These are phyloP conservation scores for Stephanodiscus minutulus DNA, from an alignment of 108 stramenopile genomes.

Conservation along the genomic window DNA sequence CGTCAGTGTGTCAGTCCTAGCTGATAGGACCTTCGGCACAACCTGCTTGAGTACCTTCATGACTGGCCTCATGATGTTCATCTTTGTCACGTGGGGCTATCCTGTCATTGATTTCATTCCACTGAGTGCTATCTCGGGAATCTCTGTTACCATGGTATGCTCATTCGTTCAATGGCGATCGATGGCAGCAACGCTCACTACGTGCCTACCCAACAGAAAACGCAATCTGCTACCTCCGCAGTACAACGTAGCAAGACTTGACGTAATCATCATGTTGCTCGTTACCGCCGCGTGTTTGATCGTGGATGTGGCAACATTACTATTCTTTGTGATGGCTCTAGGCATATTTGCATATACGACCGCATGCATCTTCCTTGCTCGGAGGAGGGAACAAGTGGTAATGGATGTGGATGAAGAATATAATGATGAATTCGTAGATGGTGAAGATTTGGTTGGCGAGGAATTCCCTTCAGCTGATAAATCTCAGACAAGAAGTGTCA, in stretches of 20 bases:
- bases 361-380: background rate
- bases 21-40: constrained; percentile 48
- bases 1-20: constrained; percentile 37
- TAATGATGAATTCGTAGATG: background rate
- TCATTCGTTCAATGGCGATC: constrained; percentile 53
- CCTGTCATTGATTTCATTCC: constrained; percentile 49
- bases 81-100: constrained; percentile 41
- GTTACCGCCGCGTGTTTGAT: constrained; percentile 28
- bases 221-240: constrained; percentile 43
- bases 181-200: constrained; percentile 35
- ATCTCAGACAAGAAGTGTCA: background rate
- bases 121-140: constrained; percentile 45
- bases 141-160: constrained; percentile 33
- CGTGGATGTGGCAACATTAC: constrained; percentile 28
- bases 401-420: background rate
- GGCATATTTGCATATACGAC: background rate
- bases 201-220: constrained; percentile 28
- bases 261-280: constrained; percentile 32
- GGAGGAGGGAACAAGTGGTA: background rate
- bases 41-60: constrained; percentile 46
- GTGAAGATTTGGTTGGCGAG: background rate
- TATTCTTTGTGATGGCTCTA: constrained; percentile 18
- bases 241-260: constrained; percentile 39
- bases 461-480: too few relatives aligned
- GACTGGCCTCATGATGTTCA: constrained; percentile 29